Evolutionary conservation across 495 filamentous ascomycete species (phyloP).

Genomic region (Thozetella sp.): DNA sequence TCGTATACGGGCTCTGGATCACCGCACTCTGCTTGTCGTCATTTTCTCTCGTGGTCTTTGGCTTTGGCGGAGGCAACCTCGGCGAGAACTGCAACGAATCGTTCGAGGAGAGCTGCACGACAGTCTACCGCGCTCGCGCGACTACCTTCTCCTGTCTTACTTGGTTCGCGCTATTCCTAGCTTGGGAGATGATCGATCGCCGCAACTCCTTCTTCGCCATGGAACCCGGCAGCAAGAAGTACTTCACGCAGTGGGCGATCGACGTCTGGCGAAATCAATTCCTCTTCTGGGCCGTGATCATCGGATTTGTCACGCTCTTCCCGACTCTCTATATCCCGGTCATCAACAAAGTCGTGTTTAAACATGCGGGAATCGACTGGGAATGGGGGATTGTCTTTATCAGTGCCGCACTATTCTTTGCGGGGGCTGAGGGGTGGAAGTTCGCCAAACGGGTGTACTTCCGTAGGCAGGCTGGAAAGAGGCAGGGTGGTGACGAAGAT

Average conservation of each 20-base stretch:
- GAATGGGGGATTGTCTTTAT: slow-evolving; percentile 69
- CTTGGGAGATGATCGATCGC: slow-evolving; percentile 75
- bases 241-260: slow-evolving; percentile 49
- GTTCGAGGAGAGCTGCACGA: slow-evolving; percentile 54
- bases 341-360: slow-evolving; percentile 70
- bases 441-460: slow-evolving; percentile 53
- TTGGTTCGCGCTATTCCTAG: slow-evolving; percentile 70
- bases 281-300: slow-evolving; percentile 72
- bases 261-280: slow-evolving; percentile 74
- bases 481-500: slow-evolving; percentile 5
- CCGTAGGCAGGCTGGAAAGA: slow-evolving; percentile 14
- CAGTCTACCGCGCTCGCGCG: slow-evolving; percentile 74
- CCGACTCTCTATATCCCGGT: slow-evolving; percentile 74
- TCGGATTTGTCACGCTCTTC: slow-evolving; percentile 69
- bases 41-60: slow-evolving; percentile 59
- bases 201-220: slow-evolving; percentile 69
- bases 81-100: slow-evolving; percentile 66
- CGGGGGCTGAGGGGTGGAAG: slow-evolving; percentile 68
- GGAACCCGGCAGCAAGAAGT: slow-evolving; percentile 59
- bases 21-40: slow-evolving; percentile 51
- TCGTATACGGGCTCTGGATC: slow-evolving; percentile 73
- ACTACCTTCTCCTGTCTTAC: slow-evolving; percentile 78
- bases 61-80: slow-evolving; percentile 68
- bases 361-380: slow-evolving; percentile 71
- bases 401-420: slow-evolving; percentile 60